Evolutionary conservation across 345 rosid genomes (phyloP), one percentile per base, ranked within the genome.

Genomic region (Viola odorata): DNA sequence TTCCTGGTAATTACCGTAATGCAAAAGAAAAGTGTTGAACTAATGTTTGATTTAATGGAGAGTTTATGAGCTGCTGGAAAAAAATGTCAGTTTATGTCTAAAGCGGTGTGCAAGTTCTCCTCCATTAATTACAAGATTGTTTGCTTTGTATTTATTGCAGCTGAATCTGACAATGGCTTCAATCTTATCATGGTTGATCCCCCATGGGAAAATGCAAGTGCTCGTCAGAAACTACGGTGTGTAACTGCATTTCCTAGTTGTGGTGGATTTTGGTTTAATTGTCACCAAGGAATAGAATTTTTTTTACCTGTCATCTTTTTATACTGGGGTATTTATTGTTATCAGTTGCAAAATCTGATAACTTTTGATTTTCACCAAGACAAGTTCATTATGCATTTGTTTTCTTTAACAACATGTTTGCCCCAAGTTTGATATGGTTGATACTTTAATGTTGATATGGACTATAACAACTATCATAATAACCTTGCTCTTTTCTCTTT

Each of bases 181-280:
- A 82, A 81, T 68, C 83, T 83, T 60, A 84, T 91, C 60, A 79
- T 87, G 54, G 73, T 91, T 44, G 96, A 91, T 80, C 98, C 96
- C 54, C 98, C 98, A 0, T 89, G 96, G 98, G 96, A 91, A 75
- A 89, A 87, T 69, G 89, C 85, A 65, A 89, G 98, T 61, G 95
- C 89, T 69, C 85, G 53, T 65, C 96, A 91, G 78, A 91, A 91
- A 68, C 72, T 78, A 12, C 69, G 77, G 98, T 91, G 73, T 11
- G 72, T 67, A 45, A 23, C 32, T 23, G 32, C 32, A 23, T 23
- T 23, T 23, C 32, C 32, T 23, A 23, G 32, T 23, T 23, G 32
- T 23, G 32, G 32, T 23, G 32, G 32, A 23, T 23, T 23, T 23
- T 23, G 32, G 32, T 23, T 23, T 23, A 23, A 1, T 23, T 23